These are phyloP conservation scores for Penicillium sp. DNA, from an alignment of 2,329 filamentous ascomycete genomes.

Conservation along the genomic window DNA sequence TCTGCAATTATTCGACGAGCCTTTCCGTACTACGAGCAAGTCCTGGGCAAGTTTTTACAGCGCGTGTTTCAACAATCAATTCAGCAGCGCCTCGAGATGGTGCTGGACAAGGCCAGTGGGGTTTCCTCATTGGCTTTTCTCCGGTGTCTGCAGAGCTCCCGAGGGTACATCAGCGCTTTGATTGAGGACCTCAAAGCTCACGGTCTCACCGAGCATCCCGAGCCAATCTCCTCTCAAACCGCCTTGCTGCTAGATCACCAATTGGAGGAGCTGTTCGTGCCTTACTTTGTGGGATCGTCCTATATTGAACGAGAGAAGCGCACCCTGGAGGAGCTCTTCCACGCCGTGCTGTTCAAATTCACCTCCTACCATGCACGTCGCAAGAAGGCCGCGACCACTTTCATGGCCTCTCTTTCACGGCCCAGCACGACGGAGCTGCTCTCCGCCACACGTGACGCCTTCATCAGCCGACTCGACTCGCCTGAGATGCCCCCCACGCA, in stretches of 20 bases:
- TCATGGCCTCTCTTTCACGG: constrained; percentile 86
- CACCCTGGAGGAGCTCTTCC: constrained; percentile 73
- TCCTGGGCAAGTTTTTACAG: constrained; percentile 87
- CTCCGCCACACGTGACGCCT: constrained; percentile 81
- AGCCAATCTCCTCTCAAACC: constrained; percentile 80
- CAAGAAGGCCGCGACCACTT: constrained; percentile 83
- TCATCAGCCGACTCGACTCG: constrained; percentile 81
- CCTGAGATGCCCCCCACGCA: constrained; percentile 83
- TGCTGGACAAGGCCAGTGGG: constrained; percentile 86
- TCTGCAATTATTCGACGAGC: constrained; percentile 94
- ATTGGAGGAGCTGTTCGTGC: constrained; percentile 60
- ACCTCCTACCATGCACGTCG: constrained; percentile 77
- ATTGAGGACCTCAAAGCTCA: constrained; percentile 93
- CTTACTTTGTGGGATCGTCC: constrained; percentile 59
- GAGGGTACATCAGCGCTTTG: constrained; percentile 77
- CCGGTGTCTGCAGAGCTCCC: constrained; percentile 81
- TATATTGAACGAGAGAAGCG: constrained; percentile 62
- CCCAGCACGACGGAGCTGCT: constrained; percentile 76
- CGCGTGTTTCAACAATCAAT: constrained; percentile 97
- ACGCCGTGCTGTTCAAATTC: constrained; percentile 90
- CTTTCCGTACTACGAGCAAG: constrained; percentile 93
- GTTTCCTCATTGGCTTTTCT: constrained; percentile 90
- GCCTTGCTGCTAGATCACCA: constrained; percentile 64
- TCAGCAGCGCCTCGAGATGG: constrained; percentile 90
- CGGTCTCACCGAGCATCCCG: constrained; percentile 89